A percentile compares a stretch with the other conserved stretches of the same genome.
These are phyloP conservation scores for Ambrosiella xylebori DNA, from an alignment of 2,329 filamentous ascomycete species.

Conservation along the genomic window DNA sequence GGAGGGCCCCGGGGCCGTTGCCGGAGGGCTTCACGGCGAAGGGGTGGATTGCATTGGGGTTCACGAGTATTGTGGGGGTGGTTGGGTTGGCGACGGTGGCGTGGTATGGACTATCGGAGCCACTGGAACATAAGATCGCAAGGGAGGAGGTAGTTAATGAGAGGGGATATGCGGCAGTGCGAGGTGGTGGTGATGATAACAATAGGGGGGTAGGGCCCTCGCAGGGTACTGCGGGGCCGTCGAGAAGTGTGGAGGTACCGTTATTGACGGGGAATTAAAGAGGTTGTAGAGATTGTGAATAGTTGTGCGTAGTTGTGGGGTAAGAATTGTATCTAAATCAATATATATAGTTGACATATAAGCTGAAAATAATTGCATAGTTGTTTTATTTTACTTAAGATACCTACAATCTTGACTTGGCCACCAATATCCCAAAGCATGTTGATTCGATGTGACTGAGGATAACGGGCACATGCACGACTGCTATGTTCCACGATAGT, in stretches of 20 bases:
- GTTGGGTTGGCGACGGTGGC: conserved; percentile 49
- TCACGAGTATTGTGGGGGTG: conserved; percentile 52
- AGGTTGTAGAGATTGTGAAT: background rate
- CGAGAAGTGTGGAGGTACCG: background rate
- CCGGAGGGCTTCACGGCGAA: conserved; percentile 54
- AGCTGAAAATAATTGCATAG: no score
- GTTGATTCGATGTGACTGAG: no score
- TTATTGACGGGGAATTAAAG: background rate
- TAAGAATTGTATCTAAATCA: background rate
- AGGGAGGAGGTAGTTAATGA: conserved; percentile 5
- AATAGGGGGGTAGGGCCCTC: background rate
- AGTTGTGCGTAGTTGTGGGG: conserved; percentile 3
- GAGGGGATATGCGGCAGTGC: conserved; percentile 10
- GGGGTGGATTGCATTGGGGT: conserved; percentile 58
- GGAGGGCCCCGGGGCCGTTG: conserved; percentile 34
- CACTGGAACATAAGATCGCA: background rate
- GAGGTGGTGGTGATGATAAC: background rate
- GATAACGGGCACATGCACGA: no score
- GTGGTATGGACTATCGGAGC: conserved; percentile 23
- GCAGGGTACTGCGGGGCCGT: background rate
- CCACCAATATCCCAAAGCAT: no score
- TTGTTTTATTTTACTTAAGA: no score
- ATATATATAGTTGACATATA: no score
- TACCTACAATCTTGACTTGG: no score
- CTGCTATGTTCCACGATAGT: no score